phyloP scores from a whole-genome alignment of 768 basidiomycete genomes.

The Cystobasidium onofrii region DNA sequence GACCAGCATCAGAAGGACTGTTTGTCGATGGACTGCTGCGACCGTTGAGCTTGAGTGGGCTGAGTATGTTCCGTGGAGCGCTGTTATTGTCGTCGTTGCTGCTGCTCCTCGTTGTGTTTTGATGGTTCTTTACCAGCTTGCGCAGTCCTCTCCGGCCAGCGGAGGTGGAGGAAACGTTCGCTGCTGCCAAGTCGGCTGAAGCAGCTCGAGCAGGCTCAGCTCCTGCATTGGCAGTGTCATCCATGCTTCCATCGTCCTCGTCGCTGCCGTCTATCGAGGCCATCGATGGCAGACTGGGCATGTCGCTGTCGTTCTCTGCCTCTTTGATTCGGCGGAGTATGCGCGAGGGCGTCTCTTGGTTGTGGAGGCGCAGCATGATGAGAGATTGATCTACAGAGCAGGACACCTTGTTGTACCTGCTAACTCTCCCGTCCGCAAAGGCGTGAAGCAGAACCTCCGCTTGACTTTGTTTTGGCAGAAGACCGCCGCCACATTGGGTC shows the following conservation, averaged over 20 bases:
- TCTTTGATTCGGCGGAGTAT: slow-evolving; percentile 11
- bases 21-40: not conserved
- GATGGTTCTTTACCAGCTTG: not conserved
- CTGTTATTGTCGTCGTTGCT: not conserved
- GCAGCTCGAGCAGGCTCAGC: not conserved
- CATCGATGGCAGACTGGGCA: slow-evolving; percentile 30
- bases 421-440: not conserved
- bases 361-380: not conserved
- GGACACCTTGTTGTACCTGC: too few species aligned
- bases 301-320: slow-evolving; percentile 18
- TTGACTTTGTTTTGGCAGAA: not conserved
- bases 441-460: not conserved
- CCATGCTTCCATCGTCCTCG: not conserved
- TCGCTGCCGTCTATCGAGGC: not conserved
- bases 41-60: not conserved
- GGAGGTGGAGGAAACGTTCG: not conserved
- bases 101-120: slow-evolving; percentile 7
- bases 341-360: slow-evolving; percentile 31
- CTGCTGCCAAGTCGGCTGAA: not conserved
- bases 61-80: not conserved
- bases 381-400: not conserved
- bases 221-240: not conserved
- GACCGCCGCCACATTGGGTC: not conserved
- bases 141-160: slow-evolving; percentile 6
- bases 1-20: not conserved